Base-by-base conservation (phyloP, 2,329 filamentous ascomycete genomes). In the Aspergillus sp. region DNA sequence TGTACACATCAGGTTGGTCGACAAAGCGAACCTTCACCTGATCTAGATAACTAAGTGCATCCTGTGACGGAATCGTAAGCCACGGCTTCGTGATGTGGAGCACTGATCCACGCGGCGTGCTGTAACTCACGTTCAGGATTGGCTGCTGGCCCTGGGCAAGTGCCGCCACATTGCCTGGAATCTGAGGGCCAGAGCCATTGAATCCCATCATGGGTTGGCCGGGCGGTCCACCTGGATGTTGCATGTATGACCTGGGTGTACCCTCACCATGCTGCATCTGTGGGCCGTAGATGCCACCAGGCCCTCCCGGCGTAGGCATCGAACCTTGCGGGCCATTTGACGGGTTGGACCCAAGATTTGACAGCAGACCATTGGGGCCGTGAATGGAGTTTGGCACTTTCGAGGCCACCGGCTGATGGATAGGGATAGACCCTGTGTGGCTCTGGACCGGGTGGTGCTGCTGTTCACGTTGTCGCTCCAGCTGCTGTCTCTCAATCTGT, bases 11-110 rank as follows among this genome's bases (percentile, higher is more conserved):
- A 3, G 95, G 93, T 67, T 97, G 92, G 64, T 98, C 94, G 62
- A 92, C 90, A 69, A 99, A 99, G 72, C 96, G 93, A 27, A 98
- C 93, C 78, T 99, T 99, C 65, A 99, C 95, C 77, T 98, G 95
- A 73, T 99, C 95, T 23, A 99, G 86, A 73, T 99, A 99, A 71
- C 92, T 97, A 48, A 99, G 84, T 32, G 95, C 95, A 78, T 91
- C 88, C 84, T 87, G 70, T 72, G 87, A 82, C 82, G 86, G 23
- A 57, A 63, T 17, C 6, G 58, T 61, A 17, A 61, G 47, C 39
- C 41, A 38, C 38, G 17, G 30, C 5, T 8, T 7, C 39, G n/a
- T 21, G 36, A 48, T 23, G 30, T 15, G 21, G 41, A n/a, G 36
- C 10, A 47, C 39, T 8, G 11, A 13, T n/a, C 15, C n/a, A 25